Base-by-base conservation (phyloP, 108 stramenopile species). In the Licmophora abbreviata region DNA sequence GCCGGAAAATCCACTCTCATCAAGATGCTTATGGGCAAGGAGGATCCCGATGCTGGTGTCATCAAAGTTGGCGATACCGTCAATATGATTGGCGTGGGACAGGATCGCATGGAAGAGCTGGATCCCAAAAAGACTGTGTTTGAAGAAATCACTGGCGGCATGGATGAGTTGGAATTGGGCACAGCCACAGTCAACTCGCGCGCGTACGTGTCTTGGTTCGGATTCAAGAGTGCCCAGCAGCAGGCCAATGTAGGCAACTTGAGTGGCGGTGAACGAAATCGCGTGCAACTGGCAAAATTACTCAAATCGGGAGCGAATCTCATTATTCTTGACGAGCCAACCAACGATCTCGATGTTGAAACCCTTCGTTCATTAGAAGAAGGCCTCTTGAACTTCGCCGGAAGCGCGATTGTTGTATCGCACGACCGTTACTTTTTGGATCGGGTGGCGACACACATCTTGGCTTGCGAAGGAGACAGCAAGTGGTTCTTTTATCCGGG, bases 351-450 rank as follows among this genome's bases (percentile, higher is more conserved):
- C 18, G 97, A 98, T 53, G 85, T 88, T 0, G 91, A 88, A 48
- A 91, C 89, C 1, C 51, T 98, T 17, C 67, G 95, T 18, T 59
- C 65, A 25, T 69, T 98, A 24, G 97, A 98, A 63, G 95, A 98
- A 26, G 95, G 83, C 10, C 63, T 98, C 45, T 56, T 92, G 27
- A 74, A 77, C 38, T 98, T 92, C 81, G 89, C 83, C 7, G 97
- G 97, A 37, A 85, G 88, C 61, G 95, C 93, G 9, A 46, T 98
- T 54, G 86, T 95, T 20, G 94, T 98, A 8, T 79, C 75, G 37
- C 97, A 98, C 68, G 97, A 98, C 64, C 75, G 96, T 8, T 98
- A 88, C 68, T 95, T 98, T 62, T 55, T 98, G 41, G 93, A 98
- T 70, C 80, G 92, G 10, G 64, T 97, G 43, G 79, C 82, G 14